These are phyloP conservation scores for Ustilago cynodontis DNA, from an alignment of 1,284 basidiomycete genomes.

Conservation along the genomic window DNA sequence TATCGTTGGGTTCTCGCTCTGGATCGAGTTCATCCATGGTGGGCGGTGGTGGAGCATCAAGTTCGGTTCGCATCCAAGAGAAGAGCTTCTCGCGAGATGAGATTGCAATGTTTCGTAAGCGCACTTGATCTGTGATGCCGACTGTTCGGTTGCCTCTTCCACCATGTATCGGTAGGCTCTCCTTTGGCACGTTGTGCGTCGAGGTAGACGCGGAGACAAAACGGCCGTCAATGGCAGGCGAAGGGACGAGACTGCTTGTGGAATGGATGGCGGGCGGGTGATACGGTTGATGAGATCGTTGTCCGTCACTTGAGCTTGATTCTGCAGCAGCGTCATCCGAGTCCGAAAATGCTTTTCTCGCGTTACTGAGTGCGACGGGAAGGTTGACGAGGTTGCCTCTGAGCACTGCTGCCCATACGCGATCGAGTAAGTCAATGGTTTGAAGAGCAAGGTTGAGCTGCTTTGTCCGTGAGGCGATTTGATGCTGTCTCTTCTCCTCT, in stretches of 20 bases:
- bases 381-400: slow-evolving; percentile 51
- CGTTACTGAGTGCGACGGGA: slow-evolving; percentile 29
- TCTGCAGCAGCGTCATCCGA: neutral
- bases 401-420: slow-evolving; percentile 58
- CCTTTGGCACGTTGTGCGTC: slow-evolving; percentile 4
- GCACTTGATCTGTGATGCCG: slow-evolving; percentile 56
- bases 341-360: slow-evolving; percentile 34
- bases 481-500: slow-evolving; percentile 29
- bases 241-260: slow-evolving; percentile 38
- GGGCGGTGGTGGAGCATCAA: slow-evolving; percentile 56
- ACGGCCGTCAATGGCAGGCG: slow-evolving; percentile 39
- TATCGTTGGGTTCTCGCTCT: slow-evolving; percentile 35
- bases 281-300: neutral
- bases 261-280: slow-evolving; percentile 9
- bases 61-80: slow-evolving; percentile 60
- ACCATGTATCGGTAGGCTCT: slow-evolving; percentile 49
- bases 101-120: slow-evolving; percentile 61
- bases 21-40: slow-evolving; percentile 40
- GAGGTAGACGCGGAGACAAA: slow-evolving; percentile 15
- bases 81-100: slow-evolving; percentile 60
- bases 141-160: slow-evolving; percentile 48
- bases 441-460: slow-evolving; percentile 53
- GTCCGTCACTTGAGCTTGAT: neutral
- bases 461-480: slow-evolving; percentile 17
- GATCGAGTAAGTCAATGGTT: slow-evolving; percentile 58